These are phyloP conservation scores for Aphanocladium album DNA, from an alignment of 2,329 filamentous ascomycete genomes.

Conservation along the genomic window DNA sequence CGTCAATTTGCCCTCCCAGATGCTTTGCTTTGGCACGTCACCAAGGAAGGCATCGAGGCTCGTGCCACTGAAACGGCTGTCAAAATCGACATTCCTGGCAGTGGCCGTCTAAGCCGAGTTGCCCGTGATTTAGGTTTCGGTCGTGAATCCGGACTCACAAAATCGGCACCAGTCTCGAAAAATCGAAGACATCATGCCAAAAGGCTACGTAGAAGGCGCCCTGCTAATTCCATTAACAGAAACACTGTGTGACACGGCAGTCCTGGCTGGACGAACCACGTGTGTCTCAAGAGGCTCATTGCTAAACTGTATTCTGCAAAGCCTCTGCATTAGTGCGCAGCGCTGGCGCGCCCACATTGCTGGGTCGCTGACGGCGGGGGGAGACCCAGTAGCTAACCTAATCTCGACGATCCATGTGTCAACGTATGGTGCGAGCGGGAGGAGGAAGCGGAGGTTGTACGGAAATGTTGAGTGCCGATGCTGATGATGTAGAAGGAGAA, in stretches of 20 bases:
- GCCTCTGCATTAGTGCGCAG: conserved; percentile 9
- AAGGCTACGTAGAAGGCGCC: neutral
- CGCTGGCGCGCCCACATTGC: conserved; percentile 2
- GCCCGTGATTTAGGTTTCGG: neutral
- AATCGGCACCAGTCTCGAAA: neutral
- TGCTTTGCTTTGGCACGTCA: neutral
- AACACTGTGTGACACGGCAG: neutral
- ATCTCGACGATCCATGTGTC: conserved; percentile 23
- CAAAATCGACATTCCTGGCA: neutral
- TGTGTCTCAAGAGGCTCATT: neutral
- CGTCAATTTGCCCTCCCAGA: neutral
- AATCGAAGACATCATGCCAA: neutral
- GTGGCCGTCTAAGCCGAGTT: neutral
- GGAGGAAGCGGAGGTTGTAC: neutral
- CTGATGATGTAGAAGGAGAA: neutral
- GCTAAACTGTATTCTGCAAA: conserved; percentile 6
- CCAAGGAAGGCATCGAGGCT: neutral
- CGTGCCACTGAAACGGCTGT: neutral
- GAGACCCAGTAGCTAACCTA: conserved; percentile 20
- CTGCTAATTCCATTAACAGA: neutral
- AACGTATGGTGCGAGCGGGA: neutral
- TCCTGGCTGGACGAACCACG: neutral
- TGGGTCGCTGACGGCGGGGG: conserved; percentile 6
- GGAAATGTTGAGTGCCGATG: neutral
- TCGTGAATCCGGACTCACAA: neutral